Conservation (phyloP, 1,284 basidiomycete species). For the Athelia psychrophila region DNA sequence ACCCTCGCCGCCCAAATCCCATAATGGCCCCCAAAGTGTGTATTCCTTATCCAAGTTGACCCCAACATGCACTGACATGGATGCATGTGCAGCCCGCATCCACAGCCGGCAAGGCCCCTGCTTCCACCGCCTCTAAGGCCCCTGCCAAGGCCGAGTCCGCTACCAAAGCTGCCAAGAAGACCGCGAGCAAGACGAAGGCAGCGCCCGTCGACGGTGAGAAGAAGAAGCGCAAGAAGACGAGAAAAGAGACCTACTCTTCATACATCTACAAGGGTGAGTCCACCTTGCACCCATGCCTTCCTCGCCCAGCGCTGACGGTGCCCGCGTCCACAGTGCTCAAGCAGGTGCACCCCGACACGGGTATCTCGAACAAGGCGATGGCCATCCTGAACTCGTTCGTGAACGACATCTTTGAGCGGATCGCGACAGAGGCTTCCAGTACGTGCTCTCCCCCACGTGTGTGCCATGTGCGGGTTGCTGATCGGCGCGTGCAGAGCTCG, state of each 20-base stretch:
- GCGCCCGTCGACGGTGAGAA: constrained; percentile 45
- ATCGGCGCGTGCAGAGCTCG: constrained; percentile 46
- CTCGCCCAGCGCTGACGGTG: neutral
- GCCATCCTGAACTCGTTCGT: constrained; percentile 72
- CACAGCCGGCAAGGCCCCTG: constrained; percentile 49
- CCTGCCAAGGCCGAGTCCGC: constrained; percentile 40
- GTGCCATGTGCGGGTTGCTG: constrained; percentile 4
- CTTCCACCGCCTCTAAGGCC: constrained; percentile 53
- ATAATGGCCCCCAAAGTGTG: constrained; percentile 16
- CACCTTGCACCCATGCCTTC: neutral
- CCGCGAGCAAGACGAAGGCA: constrained; percentile 37
- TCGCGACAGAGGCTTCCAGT: constrained; percentile 69
- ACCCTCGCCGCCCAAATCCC: neutral
- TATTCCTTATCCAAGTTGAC: neutral
- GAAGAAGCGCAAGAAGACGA: constrained; percentile 57
- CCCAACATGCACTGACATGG: neutral
- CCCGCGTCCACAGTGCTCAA: constrained; percentile 44
- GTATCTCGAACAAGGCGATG: constrained; percentile 80
- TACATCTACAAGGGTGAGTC: constrained; percentile 67
- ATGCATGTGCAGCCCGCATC: constrained; percentile 37
- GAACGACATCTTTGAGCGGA: constrained; percentile 72
- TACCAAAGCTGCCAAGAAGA: constrained; percentile 52
- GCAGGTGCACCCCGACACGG: constrained; percentile 75
- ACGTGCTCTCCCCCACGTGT: constrained; percentile 23
- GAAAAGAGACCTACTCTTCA: constrained; percentile 68